A percentile compares a stretch with the other conserved stretches of the same genome.
These are phyloP conservation scores for Raphanus sativus DNA, from an alignment of 345 rosid genomes.

Conservation along the genomic window DNA sequence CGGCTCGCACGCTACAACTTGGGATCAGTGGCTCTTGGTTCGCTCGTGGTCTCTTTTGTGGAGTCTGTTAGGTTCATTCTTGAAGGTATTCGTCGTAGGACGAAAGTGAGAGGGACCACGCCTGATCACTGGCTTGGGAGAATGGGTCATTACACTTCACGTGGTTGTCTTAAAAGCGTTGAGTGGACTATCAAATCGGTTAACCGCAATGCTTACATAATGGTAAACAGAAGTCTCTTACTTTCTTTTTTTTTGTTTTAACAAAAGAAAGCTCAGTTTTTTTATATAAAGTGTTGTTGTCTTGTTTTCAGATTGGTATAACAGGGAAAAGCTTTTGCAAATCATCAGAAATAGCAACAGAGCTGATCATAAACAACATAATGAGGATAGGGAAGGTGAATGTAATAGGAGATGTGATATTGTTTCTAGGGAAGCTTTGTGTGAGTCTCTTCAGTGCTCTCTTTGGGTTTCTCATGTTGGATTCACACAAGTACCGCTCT, in stretches of 20 bases:
- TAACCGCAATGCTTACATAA: slow-evolving; percentile 95
- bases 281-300: no score
- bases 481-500: slow-evolving; percentile 71
- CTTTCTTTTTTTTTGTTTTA: not conserved
- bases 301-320: slow-evolving; percentile 65
- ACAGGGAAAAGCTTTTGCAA: slow-evolving; percentile 90
- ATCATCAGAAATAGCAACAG: slow-evolving; percentile 84
- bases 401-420: slow-evolving; percentile 91
- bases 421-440: slow-evolving; percentile 86
- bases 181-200: slow-evolving; percentile 86
- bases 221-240: slow-evolving; percentile 51
- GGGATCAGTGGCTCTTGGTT: slow-evolving; percentile 95
- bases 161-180: slow-evolving; percentile 54
- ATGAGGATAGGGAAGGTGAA: slow-evolving; percentile 86
- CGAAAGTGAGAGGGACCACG: slow-evolving; percentile 53
- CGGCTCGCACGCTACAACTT: slow-evolving; percentile 78
- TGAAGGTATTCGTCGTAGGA: slow-evolving; percentile 73
- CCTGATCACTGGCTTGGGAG: slow-evolving; percentile 72
- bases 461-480: slow-evolving; percentile 93
- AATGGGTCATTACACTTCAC: slow-evolving; percentile 56
- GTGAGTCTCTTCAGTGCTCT: slow-evolving; percentile 89
- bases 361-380: slow-evolving; percentile 80
- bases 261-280: not conserved
- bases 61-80: slow-evolving; percentile 90
- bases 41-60: slow-evolving; percentile 80